These are phyloP conservation scores for Clitocybe nebularis DNA, from an alignment of 1,284 basidiomycete species.

Conservation along the genomic window DNA sequence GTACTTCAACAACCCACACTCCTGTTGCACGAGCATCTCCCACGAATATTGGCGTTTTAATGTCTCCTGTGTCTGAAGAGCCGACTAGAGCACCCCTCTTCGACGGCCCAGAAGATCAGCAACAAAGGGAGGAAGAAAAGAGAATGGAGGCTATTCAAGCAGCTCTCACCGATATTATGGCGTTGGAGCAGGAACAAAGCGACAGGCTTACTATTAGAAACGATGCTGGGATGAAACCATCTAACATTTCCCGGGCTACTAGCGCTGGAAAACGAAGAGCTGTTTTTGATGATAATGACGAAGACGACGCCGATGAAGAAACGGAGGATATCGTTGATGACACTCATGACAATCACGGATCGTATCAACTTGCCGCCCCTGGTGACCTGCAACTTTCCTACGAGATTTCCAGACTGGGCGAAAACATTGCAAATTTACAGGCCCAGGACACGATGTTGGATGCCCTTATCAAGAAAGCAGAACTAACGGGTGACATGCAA, in stretches of 20 bases:
- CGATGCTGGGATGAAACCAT: slow-evolving; percentile 10
- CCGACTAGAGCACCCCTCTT: slow-evolving; percentile 74
- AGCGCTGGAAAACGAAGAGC: slow-evolving; percentile 19
- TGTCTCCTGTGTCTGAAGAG: slow-evolving; percentile 62
- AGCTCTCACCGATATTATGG: slow-evolving; percentile 91
- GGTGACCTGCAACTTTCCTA: slow-evolving; percentile 83
- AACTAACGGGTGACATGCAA: slow-evolving; percentile 85
- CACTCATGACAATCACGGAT: slow-evolving; percentile 40
- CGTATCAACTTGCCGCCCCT: slow-evolving; percentile 72
- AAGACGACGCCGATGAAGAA: slow-evolving; percentile 36
- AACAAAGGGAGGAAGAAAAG: slow-evolving; percentile 63
- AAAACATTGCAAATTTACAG: slow-evolving; percentile 73
- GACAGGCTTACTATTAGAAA: slow-evolving; percentile 21
- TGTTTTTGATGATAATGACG: slow-evolving; percentile 39
- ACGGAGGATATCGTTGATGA: slow-evolving; percentile 43
- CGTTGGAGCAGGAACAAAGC: slow-evolving; percentile 60
- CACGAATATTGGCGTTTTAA: slow-evolving; percentile 70
- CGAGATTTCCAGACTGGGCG: slow-evolving; percentile 74
- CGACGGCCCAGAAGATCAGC: slow-evolving; percentile 66
- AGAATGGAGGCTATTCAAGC: slow-evolving; percentile 93
- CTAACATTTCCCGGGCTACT: slow-evolving; percentile 2
- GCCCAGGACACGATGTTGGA: slow-evolving; percentile 83
- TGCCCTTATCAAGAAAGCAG: slow-evolving; percentile 88
- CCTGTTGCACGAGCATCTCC: slow-evolving; percentile 32
- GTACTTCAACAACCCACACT: slow-evolving; percentile 24